These are phyloP conservation scores for Shiraia bambusicola DNA, from an alignment of 2,329 filamentous ascomycete species.

Conservation along the genomic window DNA sequence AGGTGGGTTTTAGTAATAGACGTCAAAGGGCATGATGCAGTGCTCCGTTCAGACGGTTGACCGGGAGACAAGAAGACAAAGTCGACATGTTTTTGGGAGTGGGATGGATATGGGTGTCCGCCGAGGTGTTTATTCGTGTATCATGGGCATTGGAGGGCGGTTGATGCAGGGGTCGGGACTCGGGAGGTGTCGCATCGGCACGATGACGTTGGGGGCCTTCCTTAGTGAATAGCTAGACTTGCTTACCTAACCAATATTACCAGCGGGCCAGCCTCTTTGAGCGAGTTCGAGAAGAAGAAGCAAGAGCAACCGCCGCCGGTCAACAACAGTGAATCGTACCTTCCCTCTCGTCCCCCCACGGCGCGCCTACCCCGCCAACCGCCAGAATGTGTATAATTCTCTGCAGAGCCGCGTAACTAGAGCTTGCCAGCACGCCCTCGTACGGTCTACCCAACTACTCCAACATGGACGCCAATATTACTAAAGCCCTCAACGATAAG, in stretches of 20 bases:
- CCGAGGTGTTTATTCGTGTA: slow-evolving; percentile 8
- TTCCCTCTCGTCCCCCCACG: slow-evolving; percentile 4
- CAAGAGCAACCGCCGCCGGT: slow-evolving; percentile 10
- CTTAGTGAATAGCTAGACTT: too few relatives aligned
- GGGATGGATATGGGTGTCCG: background rate
- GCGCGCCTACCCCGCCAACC: background rate
- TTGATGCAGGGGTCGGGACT: slow-evolving; percentile 14
- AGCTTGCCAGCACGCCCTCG: slow-evolving; percentile 12
- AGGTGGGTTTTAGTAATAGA: too few relatives aligned
- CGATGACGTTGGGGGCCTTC: slow-evolving; percentile 32
- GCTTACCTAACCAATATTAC: slow-evolving; percentile 10
- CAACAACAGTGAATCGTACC: slow-evolving; percentile 5
- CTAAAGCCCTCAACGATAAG: slow-evolving; percentile 93
- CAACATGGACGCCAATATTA: slow-evolving; percentile 82
- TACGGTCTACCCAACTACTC: too few relatives aligned
- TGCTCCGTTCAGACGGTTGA: too few relatives aligned
- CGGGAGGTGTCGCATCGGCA: slow-evolving; percentile 10
- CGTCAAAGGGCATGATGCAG: too few relatives aligned
- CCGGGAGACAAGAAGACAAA: background rate
- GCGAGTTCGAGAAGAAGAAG: slow-evolving; percentile 4
- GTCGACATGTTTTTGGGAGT: background rate
- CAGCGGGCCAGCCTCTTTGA: slow-evolving; percentile 2
- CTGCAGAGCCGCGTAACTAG: slow-evolving; percentile 34
- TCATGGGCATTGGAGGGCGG: slow-evolving; percentile 11
- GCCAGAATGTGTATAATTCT: slow-evolving; percentile 8